phyloP scores from a whole-genome alignment of 176 grass and related monocot species.

The Pontederia crassipes region DNA sequence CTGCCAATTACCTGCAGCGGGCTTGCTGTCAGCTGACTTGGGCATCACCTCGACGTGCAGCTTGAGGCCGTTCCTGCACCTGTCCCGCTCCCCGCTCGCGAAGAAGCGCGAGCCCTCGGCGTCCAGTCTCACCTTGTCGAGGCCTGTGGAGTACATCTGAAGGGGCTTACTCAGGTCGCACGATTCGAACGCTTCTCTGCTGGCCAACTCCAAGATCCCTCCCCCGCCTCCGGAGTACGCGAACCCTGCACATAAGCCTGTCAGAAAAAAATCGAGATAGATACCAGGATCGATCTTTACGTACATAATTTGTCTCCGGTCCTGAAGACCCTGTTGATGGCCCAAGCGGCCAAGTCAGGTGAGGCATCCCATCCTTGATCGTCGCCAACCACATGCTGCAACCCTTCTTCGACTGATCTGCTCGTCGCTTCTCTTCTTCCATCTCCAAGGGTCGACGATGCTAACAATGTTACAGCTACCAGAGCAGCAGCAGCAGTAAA shows the following conservation, averaged over 20 bases:
- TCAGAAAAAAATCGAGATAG: not conserved
- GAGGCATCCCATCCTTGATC: slow-evolving; percentile 15
- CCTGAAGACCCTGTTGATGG: slow-evolving; percentile 7
- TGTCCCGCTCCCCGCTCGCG: not conserved
- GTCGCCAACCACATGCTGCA: slow-evolving; percentile 13
- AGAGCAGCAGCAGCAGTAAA: no score
- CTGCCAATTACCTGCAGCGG: no score
- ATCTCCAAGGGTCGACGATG: no score
- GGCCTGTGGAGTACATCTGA: not conserved
- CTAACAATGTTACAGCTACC: no score
- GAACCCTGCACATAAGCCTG: slow-evolving; percentile 5
- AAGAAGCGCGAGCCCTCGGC: slow-evolving; percentile 9
- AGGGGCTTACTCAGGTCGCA: slow-evolving; percentile 15
- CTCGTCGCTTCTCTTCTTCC: not conserved
- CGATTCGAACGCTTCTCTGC: slow-evolving; percentile 14
- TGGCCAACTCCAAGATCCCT: slow-evolving; percentile 6
- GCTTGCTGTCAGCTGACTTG: no score
- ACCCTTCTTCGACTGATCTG: not conserved
- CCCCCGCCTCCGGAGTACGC: slow-evolving; percentile 1
- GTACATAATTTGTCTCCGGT: slow-evolving; percentile 18
- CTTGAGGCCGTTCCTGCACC: slow-evolving; percentile 11
- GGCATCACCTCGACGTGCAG: slow-evolving; percentile 10
- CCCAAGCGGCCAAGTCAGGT: slow-evolving; percentile 19
- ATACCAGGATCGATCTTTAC: not conserved
- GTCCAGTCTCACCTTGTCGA: slow-evolving; percentile 14